These are phyloP conservation scores for Akanthomyces uredinophilus DNA, from an alignment of 2,329 filamentous ascomycete genomes.

Conservation along the genomic window DNA sequence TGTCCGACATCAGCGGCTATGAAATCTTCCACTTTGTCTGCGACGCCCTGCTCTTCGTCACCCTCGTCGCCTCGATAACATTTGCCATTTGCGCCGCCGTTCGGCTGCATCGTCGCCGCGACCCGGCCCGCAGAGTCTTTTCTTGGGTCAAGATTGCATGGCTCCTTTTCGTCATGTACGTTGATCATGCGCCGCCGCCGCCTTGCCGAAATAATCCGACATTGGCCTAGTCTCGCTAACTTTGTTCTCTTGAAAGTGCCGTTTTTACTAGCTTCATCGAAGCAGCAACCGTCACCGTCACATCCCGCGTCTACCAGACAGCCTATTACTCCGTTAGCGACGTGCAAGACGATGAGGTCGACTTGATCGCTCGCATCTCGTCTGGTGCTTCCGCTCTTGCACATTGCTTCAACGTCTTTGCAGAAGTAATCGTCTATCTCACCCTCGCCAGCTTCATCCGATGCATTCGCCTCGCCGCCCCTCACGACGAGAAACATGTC, in stretches of 20 bases:
- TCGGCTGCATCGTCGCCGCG: slow-evolving; percentile 8
- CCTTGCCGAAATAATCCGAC: neutral
- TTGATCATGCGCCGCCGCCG: neutral
- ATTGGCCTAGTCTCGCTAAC: neutral
- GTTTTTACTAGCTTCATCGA: neutral
- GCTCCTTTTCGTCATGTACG: slow-evolving; percentile 9
- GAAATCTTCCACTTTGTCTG: slow-evolving; percentile 13
- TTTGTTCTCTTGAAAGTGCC: neutral
- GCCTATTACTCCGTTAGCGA: neutral
- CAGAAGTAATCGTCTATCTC: slow-evolving; percentile 13
- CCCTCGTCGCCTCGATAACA: slow-evolving; percentile 9
- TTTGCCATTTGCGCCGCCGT: slow-evolving; percentile 9
- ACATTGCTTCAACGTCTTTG: neutral
- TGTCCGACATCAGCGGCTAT: neutral
- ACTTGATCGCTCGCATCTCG: neutral
- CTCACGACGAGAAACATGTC: neutral
- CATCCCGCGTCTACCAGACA: neutral
- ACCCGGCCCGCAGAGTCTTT: slow-evolving; percentile 12
- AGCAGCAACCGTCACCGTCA: neutral
- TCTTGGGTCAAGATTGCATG: slow-evolving; percentile 14
- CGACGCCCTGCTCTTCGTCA: slow-evolving; percentile 4
- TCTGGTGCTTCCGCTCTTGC: neutral
- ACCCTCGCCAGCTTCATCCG: slow-evolving; percentile 16
- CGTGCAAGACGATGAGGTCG: neutral
- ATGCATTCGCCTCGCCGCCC: slow-evolving; percentile 5